Conservation (phyloP, 352 stramenopile species). For the Phytophthora chlamydospora region DNA sequence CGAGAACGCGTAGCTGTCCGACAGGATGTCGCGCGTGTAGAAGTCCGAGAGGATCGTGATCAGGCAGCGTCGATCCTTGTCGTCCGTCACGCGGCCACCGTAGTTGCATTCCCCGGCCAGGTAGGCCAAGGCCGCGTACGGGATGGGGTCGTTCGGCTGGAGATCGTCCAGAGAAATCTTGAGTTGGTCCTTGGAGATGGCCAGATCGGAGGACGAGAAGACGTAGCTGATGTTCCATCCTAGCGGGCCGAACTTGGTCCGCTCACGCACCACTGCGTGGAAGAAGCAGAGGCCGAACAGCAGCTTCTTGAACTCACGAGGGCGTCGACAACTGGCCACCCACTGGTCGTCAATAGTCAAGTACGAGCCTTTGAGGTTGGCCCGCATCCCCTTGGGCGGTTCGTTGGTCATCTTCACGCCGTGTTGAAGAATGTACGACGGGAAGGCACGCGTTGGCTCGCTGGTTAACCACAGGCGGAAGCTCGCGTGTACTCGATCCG, state of each 20-base stretch:
- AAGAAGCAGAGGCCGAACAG: constrained; percentile 94
- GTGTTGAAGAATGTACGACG: constrained; percentile 93
- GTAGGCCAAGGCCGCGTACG: constrained; percentile 93
- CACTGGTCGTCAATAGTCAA: constrained; percentile 80
- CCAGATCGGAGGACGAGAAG: constrained; percentile 84
- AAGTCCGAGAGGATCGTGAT: constrained; percentile 89
- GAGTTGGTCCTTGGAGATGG: constrained; percentile 88
- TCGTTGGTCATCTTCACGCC: constrained; percentile 97
- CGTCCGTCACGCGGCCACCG: constrained; percentile 94
- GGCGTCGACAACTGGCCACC: constrained; percentile 67
- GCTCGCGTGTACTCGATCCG: constrained; percentile 89
- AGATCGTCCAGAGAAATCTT: constrained; percentile 86
- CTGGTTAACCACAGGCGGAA: constrained; percentile 96
- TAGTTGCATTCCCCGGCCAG: constrained; percentile 96
- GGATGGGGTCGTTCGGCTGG: constrained; percentile 63
- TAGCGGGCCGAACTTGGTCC: constrained; percentile 85
- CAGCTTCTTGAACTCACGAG: constrained; percentile 82
- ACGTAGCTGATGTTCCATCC: constrained; percentile 93
- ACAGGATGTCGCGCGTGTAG: constrained; percentile 79
- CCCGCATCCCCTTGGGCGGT: constrained; percentile 93
- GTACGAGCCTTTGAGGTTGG: constrained; percentile 94
- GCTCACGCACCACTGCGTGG: constrained; percentile 87
- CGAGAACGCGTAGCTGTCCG: constrained; percentile 82
- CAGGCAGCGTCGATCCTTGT: constrained; percentile 92
- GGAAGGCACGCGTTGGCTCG: constrained; percentile 93